Evolutionary conservation across 129 eudicot species (phyloP), one percentile per base, ranked within the genome.

Genomic region (Scalesia atractyloides): DNA sequence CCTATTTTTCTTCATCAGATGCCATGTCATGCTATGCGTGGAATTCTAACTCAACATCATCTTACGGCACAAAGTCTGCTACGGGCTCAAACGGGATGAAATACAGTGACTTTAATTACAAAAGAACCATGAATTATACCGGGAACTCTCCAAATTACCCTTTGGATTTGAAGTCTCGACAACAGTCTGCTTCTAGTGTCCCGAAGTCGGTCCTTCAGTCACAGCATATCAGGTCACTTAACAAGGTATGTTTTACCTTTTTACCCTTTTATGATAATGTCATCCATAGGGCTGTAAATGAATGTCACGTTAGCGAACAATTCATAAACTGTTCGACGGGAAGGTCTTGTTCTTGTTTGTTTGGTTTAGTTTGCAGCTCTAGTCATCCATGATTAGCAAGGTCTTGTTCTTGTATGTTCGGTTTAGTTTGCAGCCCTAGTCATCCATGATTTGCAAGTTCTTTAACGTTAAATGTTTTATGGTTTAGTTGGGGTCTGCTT

Each of bases 401-500:
- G 26, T 24, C 26, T 24, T 24, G 26, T 24, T 24, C 26, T 24
- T 24, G 26, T 24, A 24, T 24, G 26, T 24, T 24, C 26, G 26
- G 26, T 24, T 24, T 24, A 2, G 26, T 24, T 24, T 24, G 26
- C 26, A 30, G 34, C 34, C 34, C 34, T 30, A 30, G 8, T 56
- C 6, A 3, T 70, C 5, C 19, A 2, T 14, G 14, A 53, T 39
- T 11, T 39, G 53, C 50, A 63, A 63, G 49, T 15, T 46, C 11
- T 2, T 41, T 41, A 13, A 47, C 24, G n/a, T 30, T 36, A 18
- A 57, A 3, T 44, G 37, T 58, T 71, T 49, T 49, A 0, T 41
- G 52, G 13, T 76, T 66, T 89, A 92, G 97, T 52, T 77, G 61
- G 82, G 81, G 60, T 83, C 89, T 30, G 89, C 81, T 57, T 86